Conservation (phyloP, 2,329 filamentous ascomycete species). For the Fusarium sp. region DNA sequence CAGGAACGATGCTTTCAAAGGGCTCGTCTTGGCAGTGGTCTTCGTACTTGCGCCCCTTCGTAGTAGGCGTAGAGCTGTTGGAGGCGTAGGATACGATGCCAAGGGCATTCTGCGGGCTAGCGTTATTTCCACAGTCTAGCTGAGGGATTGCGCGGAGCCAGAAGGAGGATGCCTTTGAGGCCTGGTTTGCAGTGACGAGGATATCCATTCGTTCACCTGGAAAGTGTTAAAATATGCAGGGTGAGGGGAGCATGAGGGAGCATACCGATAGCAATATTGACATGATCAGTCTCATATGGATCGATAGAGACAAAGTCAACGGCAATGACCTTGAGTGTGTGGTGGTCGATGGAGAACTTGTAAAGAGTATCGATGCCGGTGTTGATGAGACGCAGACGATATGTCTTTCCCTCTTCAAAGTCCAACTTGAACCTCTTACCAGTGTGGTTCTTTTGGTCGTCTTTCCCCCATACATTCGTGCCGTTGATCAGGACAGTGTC, state of each 20-base stretch:
- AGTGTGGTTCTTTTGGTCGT: constrained; percentile 33
- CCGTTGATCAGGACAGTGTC: constrained; percentile 61
- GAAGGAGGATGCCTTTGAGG: constrained; percentile 53
- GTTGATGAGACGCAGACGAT: constrained; percentile 62
- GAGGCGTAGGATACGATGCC: constrained; percentile 60
- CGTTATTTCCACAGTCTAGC: constrained; percentile 55
- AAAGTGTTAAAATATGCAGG: constrained; percentile 28
- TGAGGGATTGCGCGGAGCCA: constrained; percentile 63
- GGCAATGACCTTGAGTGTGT: constrained; percentile 67
- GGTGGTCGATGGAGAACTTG: constrained; percentile 65
- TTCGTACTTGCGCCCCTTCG: constrained; percentile 12
- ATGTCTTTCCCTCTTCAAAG: constrained; percentile 56
- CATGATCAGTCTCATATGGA: constrained; percentile 63
- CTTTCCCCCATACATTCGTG: constrained; percentile 50
- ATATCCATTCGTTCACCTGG: constrained; percentile 61
- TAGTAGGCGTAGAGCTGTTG: constrained; percentile 32
- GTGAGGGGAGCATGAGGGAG: not conserved
- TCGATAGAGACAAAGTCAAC: constrained; percentile 67
- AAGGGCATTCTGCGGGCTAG: constrained; percentile 55
- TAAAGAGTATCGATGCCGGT: constrained; percentile 57
- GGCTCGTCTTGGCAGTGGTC: constrained; percentile 52
- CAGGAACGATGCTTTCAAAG: constrained; percentile 50
- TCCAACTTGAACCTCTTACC: constrained; percentile 52
- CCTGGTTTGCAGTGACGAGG: constrained; percentile 56
- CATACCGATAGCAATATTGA: constrained; percentile 61